Conservation (phyloP, 2,329 filamentous ascomycete genomes). For the Fusarium avenaceum region DNA sequence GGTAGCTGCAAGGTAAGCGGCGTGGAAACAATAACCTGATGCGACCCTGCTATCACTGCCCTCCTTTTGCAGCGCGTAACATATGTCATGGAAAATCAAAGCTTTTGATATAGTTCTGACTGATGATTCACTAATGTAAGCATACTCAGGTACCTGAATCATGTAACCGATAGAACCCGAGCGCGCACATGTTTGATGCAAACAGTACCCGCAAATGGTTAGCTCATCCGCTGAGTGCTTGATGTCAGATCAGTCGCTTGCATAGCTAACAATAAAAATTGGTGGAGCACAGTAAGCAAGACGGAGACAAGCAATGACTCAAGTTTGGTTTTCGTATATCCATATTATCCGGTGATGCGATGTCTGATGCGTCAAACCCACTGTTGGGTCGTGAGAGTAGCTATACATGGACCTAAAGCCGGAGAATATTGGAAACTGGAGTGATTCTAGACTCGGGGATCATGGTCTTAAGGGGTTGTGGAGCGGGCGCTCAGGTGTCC, state of each 20-base stretch:
- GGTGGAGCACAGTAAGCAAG: background rate
- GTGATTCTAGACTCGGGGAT: constrained; percentile 1
- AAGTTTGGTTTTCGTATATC: background rate
- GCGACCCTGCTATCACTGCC: background rate
- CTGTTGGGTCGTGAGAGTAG: constrained; percentile 3
- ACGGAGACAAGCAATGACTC: constrained; percentile 16
- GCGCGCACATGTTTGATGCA: background rate
- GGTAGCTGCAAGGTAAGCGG: background rate
- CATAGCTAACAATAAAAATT: background rate
- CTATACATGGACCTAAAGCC: background rate
- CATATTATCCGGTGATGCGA: background rate
- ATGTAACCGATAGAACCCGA: constrained; percentile 25
- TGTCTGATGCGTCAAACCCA: background rate
- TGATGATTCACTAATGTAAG: background rate
- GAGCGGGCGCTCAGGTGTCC: constrained; percentile 4
- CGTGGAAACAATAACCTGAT: background rate
- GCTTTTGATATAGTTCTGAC: background rate
- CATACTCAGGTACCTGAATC: background rate
- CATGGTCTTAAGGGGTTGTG: background rate
- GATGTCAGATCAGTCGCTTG: constrained; percentile 3
- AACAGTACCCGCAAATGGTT: constrained; percentile 12
- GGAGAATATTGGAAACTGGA: constrained; percentile 7
- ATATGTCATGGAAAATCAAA: background rate
- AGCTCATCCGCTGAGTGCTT: background rate
- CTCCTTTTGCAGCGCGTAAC: no score